Base-by-base conservation (phyloP, 225 moss, liverwort and hornwort genomes). In the Sphagnum contortum region DNA sequence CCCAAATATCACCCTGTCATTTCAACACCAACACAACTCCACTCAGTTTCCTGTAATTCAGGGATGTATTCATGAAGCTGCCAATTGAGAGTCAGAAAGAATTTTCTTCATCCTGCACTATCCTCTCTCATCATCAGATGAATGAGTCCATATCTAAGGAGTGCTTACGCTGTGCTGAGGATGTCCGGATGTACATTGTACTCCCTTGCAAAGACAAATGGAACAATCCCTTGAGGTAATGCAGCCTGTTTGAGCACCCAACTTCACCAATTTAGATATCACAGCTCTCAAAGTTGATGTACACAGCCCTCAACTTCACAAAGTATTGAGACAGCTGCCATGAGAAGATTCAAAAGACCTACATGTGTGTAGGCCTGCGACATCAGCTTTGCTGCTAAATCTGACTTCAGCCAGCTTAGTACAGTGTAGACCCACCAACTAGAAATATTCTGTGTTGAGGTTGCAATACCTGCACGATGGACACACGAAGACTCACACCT, bases 151-250 rank as follows among this genome's bases (percentile, higher is more conserved):
- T 29, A 29, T 29, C 29, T 29, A 29, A 29, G 29, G 29, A 29
- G 29, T 29, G 68, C 77, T 75, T 74, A 96, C 95, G 80, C 68
- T 76, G 96, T 98, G 81, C 96, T 98, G 12, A 98, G 72, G 62
- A 98, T 79, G 62, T 98, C 96, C 3, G 96, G 83, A 72, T 98
- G 96, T 63, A 98, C 85, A 49, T 93, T 91, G 73, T 98, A 98
- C 71, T 98, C 96, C 75, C 91, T 98, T 0, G 96, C 88, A 74
- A 98, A 98, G 44, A 98, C 96, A 65, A 98, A 98, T 1, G 96
- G 96, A 6, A 98, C 96, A 55, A 98, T 98, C 66, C 96, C 96
- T 78, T 92, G 88, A 2, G 96, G 90, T 59, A 98, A 71, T 48
- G 96, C 96, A 70, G 96, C 96, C 96, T 96, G 87, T 58, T 50